Evolutionary conservation across 352 stramenopile genomes (phyloP), one percentile per base, ranked within the genome.

Genomic region (Phytopythium boreale): DNA sequence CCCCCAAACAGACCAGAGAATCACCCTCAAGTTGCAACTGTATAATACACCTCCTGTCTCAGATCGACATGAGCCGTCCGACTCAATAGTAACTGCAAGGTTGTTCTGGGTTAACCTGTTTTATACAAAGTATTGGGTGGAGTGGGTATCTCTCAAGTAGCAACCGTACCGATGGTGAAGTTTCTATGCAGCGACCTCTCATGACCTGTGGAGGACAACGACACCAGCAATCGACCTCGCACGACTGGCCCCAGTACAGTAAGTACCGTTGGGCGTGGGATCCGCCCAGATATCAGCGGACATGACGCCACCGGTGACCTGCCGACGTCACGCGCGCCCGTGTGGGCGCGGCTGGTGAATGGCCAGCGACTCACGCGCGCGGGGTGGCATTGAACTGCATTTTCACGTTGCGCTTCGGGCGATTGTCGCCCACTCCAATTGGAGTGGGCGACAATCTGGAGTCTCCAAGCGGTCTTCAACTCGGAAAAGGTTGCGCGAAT

Each of bases 121-220:
- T 62, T 41, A 61, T 27, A 52, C 56, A 51, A 31, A 2, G n/a
- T 61, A 24, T n/a, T 61, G 36, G 56, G 56, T 61, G 56, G 15
- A 6, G 17, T 14, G 19, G 20, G 9, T 1, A 17, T 2, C 27
- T 31, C 63, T 60, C 12, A 69, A 65, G 22, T 14, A 41, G 59
- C 62, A 76, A 72, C 59, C 7, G 51, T 37, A 12, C 6, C 14
- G 11, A 44, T 68, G 34, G 59, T 46, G 50, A n/a, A 17, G 59
- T 51, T 64, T 64, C 49, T 64, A 57, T 64, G 59, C 37, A 46
- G 29, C 57, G 15, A 44, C 11, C 8, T 43, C 29, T 15, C 29
- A 27, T 24, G 15, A 46, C 41, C 41, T n/a, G 11, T n/a, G 41
- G 41, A 4, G 41, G 41, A 46, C 41, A 46, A 11, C 41, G 27